A percentile compares a stretch with the other conserved stretches of the same genome.
Conservation (phyloP, 208 protist species). For the Crithidia brevicula region DNA sequence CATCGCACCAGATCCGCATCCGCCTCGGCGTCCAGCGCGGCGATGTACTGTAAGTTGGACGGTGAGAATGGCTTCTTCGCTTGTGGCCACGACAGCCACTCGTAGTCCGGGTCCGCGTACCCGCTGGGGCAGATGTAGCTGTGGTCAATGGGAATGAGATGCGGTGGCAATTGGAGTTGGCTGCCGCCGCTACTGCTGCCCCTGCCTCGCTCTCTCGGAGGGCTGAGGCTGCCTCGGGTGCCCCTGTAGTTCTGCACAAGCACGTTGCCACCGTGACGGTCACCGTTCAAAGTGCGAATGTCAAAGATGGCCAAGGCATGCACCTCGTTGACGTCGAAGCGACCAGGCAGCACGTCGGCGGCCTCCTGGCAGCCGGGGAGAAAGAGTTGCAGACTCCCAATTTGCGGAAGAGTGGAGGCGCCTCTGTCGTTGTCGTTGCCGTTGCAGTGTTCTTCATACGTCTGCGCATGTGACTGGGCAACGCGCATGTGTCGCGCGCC, state of each 20-base stretch:
- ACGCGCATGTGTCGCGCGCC: background rate
- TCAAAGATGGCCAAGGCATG: slow-evolving; percentile 80
- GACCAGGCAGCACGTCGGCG: slow-evolving; percentile 60
- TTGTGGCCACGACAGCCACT: slow-evolving; percentile 87
- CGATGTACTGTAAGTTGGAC: slow-evolving; percentile 54
- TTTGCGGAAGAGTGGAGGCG: slow-evolving; percentile 8
- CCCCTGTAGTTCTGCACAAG: slow-evolving; percentile 44
- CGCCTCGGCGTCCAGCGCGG: slow-evolving; percentile 45
- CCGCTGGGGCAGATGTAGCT: slow-evolving; percentile 80
- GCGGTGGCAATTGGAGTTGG: slow-evolving; percentile 21
- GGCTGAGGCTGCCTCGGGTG: background rate
- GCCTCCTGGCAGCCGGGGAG: slow-evolving; percentile 56
- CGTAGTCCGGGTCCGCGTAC: slow-evolving; percentile 81
- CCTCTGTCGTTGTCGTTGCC: background rate
- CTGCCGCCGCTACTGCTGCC: too few species aligned
- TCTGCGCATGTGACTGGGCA: background rate
- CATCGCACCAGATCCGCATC: slow-evolving; percentile 62
- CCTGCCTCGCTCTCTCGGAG: too few species aligned
- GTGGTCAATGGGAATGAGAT: slow-evolving; percentile 86
- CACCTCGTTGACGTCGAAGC: slow-evolving; percentile 63
- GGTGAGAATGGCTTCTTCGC: slow-evolving; percentile 62
- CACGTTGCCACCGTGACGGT: slow-evolving; percentile 81
- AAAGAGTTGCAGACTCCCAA: slow-evolving; percentile 70
- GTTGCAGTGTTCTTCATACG: background rate
- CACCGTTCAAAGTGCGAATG: slow-evolving; percentile 76